Base-by-base conservation (phyloP, 2,329 filamentous ascomycete genomes). In the Paracoccidioides brasiliensis region DNA sequence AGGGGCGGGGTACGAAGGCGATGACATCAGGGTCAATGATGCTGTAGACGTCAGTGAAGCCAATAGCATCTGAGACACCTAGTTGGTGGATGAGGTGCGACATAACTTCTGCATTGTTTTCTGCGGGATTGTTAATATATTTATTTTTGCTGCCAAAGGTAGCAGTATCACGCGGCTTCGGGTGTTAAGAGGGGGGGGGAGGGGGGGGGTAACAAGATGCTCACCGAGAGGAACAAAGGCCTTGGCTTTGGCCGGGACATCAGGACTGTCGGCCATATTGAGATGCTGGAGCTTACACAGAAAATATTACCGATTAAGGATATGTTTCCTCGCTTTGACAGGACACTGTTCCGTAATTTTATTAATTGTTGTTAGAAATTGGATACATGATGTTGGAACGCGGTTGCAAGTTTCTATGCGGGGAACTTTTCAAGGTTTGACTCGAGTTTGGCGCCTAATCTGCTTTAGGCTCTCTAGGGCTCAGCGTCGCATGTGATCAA, bases 31-130 rank as follows among this genome's bases (percentile, higher is more conserved):
- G 83, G 53, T 97, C 90, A 60, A 86, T 85, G 66, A 97, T 84
- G 62, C 85, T 90, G 79, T 85, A 96, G 70, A 97, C 88, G 72
- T 97, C 91, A 76, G 94, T 85, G 72, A 95, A 84, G 64, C 81
- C 78, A 48, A 97, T 79, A 32, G 79, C 76, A n/a, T 74, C 66
- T n/a, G 86, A 86, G 55, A 97, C 82, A 60, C 91, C 91, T 32
- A 97, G 86, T 63, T 83, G 82, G 74, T 86, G 87, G 51, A 94
- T 80, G 40, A 97, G 84, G 45, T 78, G 74, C 54, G 84, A 90
- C 84, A 97, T 93, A 37, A 96, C 83, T 72, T 88, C 83, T 0
- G 93, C 90, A 75, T 96, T 95, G 63, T 83, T 83, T 69, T 84
- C 81, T 80, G 59, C 53, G 35, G 22, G 22, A 5, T 4, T 45